These are phyloP conservation scores for Spergularia azorica DNA, from an alignment of 179 eudicot genomes.

Conservation along the genomic window DNA sequence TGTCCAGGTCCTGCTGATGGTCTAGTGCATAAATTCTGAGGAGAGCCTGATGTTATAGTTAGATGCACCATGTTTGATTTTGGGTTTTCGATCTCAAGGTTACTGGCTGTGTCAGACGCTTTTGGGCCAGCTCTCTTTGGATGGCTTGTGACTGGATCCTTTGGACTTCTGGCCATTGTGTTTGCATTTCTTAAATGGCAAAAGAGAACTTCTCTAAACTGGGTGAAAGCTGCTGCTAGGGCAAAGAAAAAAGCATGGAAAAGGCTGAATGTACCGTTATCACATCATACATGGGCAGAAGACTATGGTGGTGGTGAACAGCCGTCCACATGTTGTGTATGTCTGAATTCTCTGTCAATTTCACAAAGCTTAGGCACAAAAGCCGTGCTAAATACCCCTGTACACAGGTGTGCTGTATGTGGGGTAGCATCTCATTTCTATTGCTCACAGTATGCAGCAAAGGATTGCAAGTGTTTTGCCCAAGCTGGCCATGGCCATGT, in stretches of 20 bases:
- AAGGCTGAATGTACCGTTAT: slow-evolving; percentile 67
- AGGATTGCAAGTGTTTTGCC: slow-evolving; percentile 80
- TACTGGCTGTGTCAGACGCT: slow-evolving; percentile 49
- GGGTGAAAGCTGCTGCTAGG: slow-evolving; percentile 90
- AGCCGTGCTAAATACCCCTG: slow-evolving; percentile 52
- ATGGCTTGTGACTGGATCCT: slow-evolving; percentile 76
- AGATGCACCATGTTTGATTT: slow-evolving; percentile 50
- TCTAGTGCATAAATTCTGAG: slow-evolving; percentile 3
- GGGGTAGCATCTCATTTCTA: slow-evolving; percentile 77
- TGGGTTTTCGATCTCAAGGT: slow-evolving; percentile 43
- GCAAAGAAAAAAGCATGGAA: slow-evolving; percentile 82
- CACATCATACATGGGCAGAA: slow-evolving; percentile 80
- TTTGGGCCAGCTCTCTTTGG: slow-evolving; percentile 58
- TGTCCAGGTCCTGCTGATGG: slow-evolving; percentile 9
- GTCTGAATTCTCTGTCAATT: slow-evolving; percentile 58
- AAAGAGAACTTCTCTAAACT: slow-evolving; percentile 60
- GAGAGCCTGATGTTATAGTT: slow-evolving; percentile 25
- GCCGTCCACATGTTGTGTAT: slow-evolving; percentile 81
- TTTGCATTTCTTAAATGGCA: slow-evolving; percentile 79
- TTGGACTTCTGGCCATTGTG: slow-evolving; percentile 64
- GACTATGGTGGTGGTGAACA: slow-evolving; percentile 64
- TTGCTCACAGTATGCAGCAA: slow-evolving; percentile 70
- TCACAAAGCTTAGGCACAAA: slow-evolving; percentile 54
- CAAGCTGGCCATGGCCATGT: slow-evolving; percentile 67
- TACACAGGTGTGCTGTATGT: slow-evolving; percentile 76